phyloP scores from a whole-genome alignment of 2,329 filamentous ascomycete genomes.

The Fusarium austroafricanum region DNA sequence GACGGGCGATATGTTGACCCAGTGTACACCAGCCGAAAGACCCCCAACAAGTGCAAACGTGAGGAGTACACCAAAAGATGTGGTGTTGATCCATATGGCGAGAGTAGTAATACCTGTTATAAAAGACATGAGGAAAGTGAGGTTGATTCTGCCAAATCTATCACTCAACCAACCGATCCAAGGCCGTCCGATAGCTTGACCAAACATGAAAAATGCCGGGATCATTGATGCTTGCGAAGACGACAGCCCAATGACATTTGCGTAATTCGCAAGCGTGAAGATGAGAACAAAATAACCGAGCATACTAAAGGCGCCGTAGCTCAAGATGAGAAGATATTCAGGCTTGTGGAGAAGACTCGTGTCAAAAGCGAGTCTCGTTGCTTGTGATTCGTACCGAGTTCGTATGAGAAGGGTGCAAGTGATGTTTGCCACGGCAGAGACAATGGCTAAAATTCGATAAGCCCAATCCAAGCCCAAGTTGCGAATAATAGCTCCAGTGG shows the following conservation, averaged over 20 bases:
- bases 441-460: constrained; percentile 61
- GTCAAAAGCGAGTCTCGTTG: constrained; percentile 24
- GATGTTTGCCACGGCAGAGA: constrained; percentile 66
- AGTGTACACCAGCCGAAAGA: constrained; percentile 16
- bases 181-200: constrained; percentile 53
- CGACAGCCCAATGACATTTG: constrained; percentile 67
- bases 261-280: constrained; percentile 73
- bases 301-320: constrained; percentile 70
- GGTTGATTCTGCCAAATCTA: constrained; percentile 70
- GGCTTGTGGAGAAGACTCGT: constrained; percentile 49
- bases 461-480: constrained; percentile 66
- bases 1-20: constrained; percentile 19
- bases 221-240: constrained; percentile 70
- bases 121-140: constrained; percentile 64
- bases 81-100: constrained; percentile 22
- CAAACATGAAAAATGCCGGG: constrained; percentile 72
- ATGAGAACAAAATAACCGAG: constrained; percentile 73
- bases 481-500: constrained; percentile 61
- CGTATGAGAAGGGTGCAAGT: constrained; percentile 66
- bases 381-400: constrained; percentile 54
- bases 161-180: constrained; percentile 51
- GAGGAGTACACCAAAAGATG: constrained; percentile 16
- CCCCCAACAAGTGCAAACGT: constrained; percentile 12
- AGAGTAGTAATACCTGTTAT: constrained; percentile 5
- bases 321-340: constrained; percentile 68